A percentile compares a stretch with the other conserved stretches of the same genome.
Conservation (phyloP, 2,329 filamentous ascomycete species). For the Purpureocillium takamizusanense region DNA sequence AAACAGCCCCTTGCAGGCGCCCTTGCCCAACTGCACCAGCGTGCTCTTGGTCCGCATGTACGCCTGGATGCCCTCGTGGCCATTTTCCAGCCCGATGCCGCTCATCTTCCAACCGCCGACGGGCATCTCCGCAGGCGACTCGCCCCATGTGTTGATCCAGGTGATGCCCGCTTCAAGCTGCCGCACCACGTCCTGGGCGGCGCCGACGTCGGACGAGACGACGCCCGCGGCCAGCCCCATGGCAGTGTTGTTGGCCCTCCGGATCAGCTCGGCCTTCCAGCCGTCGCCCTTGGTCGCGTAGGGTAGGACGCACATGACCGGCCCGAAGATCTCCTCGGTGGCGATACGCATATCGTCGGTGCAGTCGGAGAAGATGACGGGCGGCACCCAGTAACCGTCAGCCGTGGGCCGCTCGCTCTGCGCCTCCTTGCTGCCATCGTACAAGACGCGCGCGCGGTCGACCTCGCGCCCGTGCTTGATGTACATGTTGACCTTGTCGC, state of each 20-base stretch:
- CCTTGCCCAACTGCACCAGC: slow-evolving; percentile 64
- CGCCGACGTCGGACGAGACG: slow-evolving; percentile 66
- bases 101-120: slow-evolving; percentile 91
- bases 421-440: slow-evolving; percentile 55
- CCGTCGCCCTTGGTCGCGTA: slow-evolving; percentile 45
- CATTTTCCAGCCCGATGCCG: slow-evolving; percentile 82
- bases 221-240: slow-evolving; percentile 78
- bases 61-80: slow-evolving; percentile 65
- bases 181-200: slow-evolving; percentile 62
- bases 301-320: slow-evolving; percentile 72
- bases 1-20: slow-evolving; percentile 60
- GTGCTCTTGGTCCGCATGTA: slow-evolving; percentile 87
- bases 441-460: slow-evolving; percentile 67
- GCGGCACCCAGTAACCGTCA: slow-evolving; percentile 73
- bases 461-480: slow-evolving; percentile 64
- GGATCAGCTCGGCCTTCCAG: slow-evolving; percentile 57
- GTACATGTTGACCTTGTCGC: slow-evolving; percentile 69
- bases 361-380: slow-evolving; percentile 81
- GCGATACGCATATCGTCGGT: slow-evolving; percentile 73
- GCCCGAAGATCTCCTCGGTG: slow-evolving; percentile 80
- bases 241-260: slow-evolving; percentile 66
- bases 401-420: slow-evolving; percentile 39
- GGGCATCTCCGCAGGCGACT: slow-evolving; percentile 83
- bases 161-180: slow-evolving; percentile 77
- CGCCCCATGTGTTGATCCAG: slow-evolving; percentile 93